Base-by-base conservation (phyloP, 2,329 filamentous ascomycete genomes). In the Fusarium mexicanum region DNA sequence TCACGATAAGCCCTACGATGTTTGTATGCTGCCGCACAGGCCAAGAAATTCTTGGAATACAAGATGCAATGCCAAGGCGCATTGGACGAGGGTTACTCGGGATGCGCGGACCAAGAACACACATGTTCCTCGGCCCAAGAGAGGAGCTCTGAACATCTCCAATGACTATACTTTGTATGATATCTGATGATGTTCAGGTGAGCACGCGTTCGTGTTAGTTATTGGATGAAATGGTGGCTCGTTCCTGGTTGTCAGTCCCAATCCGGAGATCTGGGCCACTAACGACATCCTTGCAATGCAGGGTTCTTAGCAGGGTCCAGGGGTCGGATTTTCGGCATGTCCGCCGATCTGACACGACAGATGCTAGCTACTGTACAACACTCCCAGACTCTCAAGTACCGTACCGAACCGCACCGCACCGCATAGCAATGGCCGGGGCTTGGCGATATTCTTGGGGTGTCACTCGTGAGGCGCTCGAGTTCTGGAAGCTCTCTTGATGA, bases 221-320 rank as follows among this genome's bases (percentile, higher is more conserved):
- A 69, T 76, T 60, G 33, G 54, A 40, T 44, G 8, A 48, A 50
- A 46, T 48, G 43, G 65, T 71, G 69, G 72, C 69, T 77, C 64
- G 64, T 75, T 65, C 72, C 60, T 64, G 46, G 51, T 37, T 61
- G 61, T 57, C 60, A 57, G n/a, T 55, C 74, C 74, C 37, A 68
- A 76, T 77, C 69, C 72, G 75, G 76, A 67, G 58, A 47, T 53
- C 59, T 61, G 48, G 55, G 68, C 64, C 72, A 64, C 61, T 53
- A 47, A 67, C 62, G 37, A 66, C 62, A 72, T 60, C 67, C 66
- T 72, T 69, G 61, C 58, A 55, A 72, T 66, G 50, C 62, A 64
- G 35, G 66, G 50, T 57, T 50, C 31, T 64, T 67, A 73, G 67
- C 76, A 78, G 74, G 76, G 76, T 75, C 71, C 74, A 78, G 71